These are phyloP conservation scores for Prunus mume DNA, from an alignment of 306 rosid genomes.

Conservation along the genomic window DNA sequence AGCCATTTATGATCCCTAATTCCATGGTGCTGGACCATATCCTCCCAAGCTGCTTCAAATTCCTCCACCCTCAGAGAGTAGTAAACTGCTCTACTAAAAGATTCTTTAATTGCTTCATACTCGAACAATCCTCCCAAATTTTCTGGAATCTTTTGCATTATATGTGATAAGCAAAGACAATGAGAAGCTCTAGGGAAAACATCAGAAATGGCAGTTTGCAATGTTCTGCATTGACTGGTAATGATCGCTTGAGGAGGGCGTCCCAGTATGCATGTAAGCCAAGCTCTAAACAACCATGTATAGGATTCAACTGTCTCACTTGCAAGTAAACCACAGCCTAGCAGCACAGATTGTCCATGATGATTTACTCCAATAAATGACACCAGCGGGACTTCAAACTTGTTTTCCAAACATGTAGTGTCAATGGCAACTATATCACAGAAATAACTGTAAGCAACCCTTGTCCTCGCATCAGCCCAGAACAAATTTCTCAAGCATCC, in stretches of 20 bases:
- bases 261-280: conserved; percentile 67
- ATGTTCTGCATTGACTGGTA: conserved; percentile 35
- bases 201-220: conserved; percentile 56
- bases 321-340: conserved; percentile 72
- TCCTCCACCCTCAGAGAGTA: conserved; percentile 54
- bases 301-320: conserved; percentile 57
- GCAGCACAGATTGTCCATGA: conserved; percentile 58
- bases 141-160: conserved; percentile 54
- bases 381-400: conserved; percentile 60
- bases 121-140: conserved; percentile 43
- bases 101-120: conserved; percentile 42
- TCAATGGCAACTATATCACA: conserved; percentile 57
- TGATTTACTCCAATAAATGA: conserved; percentile 65
- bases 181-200: conserved; percentile 76
- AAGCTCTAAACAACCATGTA: conserved; percentile 71
- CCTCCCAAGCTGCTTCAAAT: conserved; percentile 68
- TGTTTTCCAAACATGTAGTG: conserved; percentile 44
- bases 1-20: conserved; percentile 61
- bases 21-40: conserved; percentile 50
- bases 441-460: conserved; percentile 50
- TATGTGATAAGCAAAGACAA: conserved; percentile 45
- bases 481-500: conserved; percentile 68
- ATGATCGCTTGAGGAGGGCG: conserved; percentile 71
- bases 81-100: conserved; percentile 48
- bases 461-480: conserved; percentile 63